phyloP scores from a whole-genome alignment of 345 rosid genomes.

The Punica granatum region DNA sequence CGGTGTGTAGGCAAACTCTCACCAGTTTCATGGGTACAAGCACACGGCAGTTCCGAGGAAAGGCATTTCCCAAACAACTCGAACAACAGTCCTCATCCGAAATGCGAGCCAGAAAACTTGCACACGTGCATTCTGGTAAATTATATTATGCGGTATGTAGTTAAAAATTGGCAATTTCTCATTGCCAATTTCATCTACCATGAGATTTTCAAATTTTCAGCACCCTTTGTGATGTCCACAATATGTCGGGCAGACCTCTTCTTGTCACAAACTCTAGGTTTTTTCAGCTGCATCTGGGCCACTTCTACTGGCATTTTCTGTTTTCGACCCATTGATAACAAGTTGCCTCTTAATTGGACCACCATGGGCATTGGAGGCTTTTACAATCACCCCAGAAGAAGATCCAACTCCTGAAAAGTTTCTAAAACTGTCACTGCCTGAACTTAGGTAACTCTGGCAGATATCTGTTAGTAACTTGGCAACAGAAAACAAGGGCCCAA shows the following conservation, averaged over 20 bases:
- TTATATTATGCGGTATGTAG: slow-evolving; percentile 56
- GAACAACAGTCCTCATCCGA: slow-evolving; percentile 69
- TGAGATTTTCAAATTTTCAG: slow-evolving; percentile 54
- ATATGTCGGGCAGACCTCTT: slow-evolving; percentile 18
- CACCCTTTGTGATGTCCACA: slow-evolving; percentile 45
- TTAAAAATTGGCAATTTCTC: slow-evolving; percentile 48
- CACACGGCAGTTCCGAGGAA: slow-evolving; percentile 46
- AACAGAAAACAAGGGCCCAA: background rate
- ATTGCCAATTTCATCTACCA: slow-evolving; percentile 38
- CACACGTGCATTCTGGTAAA: slow-evolving; percentile 54
- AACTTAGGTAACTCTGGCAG: slow-evolving; percentile 8
- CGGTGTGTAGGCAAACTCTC: slow-evolving; percentile 79
- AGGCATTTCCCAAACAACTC: slow-evolving; percentile 71
- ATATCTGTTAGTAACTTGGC: background rate
- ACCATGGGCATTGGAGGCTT: slow-evolving; percentile 4
- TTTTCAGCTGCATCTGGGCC: slow-evolving; percentile 7
- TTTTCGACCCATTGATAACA: slow-evolving; percentile 7
- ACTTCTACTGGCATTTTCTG: slow-evolving; percentile 14
- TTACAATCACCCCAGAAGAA: slow-evolving; percentile 5
- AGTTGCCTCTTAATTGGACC: slow-evolving; percentile 6
- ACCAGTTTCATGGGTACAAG: slow-evolving; percentile 73
- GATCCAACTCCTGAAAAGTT: slow-evolving; percentile 6
- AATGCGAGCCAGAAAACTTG: slow-evolving; percentile 58
- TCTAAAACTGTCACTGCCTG: slow-evolving; percentile 9
- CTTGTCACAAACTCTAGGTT: slow-evolving; percentile 8